phyloP scores from a whole-genome alignment of 2,329 filamentous ascomycete genomes.

The Clathrospora elynae region DNA sequence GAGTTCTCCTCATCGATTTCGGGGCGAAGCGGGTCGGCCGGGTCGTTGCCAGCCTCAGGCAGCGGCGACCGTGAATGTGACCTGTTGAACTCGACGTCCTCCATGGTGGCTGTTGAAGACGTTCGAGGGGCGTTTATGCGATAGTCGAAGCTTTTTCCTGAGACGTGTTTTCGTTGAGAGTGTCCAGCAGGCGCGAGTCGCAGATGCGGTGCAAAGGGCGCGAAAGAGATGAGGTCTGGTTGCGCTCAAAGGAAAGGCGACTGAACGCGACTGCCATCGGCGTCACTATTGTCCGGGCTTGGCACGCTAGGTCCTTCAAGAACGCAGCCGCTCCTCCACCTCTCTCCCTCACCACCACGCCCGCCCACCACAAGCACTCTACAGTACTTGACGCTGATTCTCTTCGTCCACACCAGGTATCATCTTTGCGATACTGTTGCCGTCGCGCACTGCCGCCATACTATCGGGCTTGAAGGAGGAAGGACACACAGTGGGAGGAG shows the following conservation, averaged over 20 bases:
- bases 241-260: conserved; percentile 16
- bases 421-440: conserved; percentile 17
- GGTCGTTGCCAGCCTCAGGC: conserved; percentile 56
- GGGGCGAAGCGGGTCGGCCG: conserved; percentile 52
- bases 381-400: background rate
- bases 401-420: conserved; percentile 10
- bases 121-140: too few species aligned
- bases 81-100: conserved; percentile 50
- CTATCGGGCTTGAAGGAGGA: conserved; percentile 38
- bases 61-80: conserved; percentile 49
- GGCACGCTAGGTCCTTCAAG: conserved; percentile 18
- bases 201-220: too few species aligned
- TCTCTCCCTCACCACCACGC: conserved; percentile 11
- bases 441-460: conserved; percentile 24
- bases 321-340: conserved; percentile 4
- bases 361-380: conserved; percentile 3
- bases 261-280: conserved; percentile 33
- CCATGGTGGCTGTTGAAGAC: conserved; percentile 42
- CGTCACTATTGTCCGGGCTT: conserved; percentile 19
- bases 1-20: conserved; percentile 57
- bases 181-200: too few species aligned
- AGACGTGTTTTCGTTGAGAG: background rate
- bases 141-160: background rate
- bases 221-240: conserved; percentile 2
- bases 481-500: conserved; percentile 38